Base-by-base conservation (phyloP, 371 early-diverging fungal genomes). In the Rhizopus delemar region DNA sequence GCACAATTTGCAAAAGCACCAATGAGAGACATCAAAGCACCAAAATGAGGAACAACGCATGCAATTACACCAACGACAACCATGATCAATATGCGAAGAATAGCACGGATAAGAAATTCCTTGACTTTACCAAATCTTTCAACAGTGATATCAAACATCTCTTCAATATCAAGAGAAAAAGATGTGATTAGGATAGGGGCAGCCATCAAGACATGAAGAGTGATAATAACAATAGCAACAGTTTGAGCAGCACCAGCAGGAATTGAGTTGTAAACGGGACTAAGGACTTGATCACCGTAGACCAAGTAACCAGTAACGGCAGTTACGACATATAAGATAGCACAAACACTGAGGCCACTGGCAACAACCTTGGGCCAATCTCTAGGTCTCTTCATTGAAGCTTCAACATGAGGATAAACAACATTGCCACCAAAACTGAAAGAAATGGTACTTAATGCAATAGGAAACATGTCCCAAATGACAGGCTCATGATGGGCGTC, bases 331-430 rank as follows among this genome's bases (percentile, higher is more conserved):
- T 96, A 94, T 69, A 96, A 80, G 36, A 71, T 62, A 8, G 89
- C 86, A 60, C 91, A 88, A 15, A 90, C 86, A 35, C 74, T 63
- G 52, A 89, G 84, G 39, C 93, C 91, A 41, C 75, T 74, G 13
- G 81, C 67, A 34, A 91, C 72, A 7, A 92, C 88, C 68, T 73
- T 80, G 66, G 84, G 78, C 87, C 93, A 96, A 15, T 82, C 63
- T 57, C 80, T 74, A 55, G 92, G 94, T 22, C 84, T 66, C 61
- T 81, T 79, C 93, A 96, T 92, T 16, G 91, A 88, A 29, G 84
- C 84, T 69, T 93, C 92, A 31, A 94, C 86, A 62, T 92, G 90
- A n/a, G 93, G 90, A 51, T 88, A 92, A 50, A 91, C 84, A 22
- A 88, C 83, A 65, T 91, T 92, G 46, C 92, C 93, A 57, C 93